phyloP scores from a whole-genome alignment of 2,329 filamentous ascomycete genomes.

The Didymella exigua region DNA sequence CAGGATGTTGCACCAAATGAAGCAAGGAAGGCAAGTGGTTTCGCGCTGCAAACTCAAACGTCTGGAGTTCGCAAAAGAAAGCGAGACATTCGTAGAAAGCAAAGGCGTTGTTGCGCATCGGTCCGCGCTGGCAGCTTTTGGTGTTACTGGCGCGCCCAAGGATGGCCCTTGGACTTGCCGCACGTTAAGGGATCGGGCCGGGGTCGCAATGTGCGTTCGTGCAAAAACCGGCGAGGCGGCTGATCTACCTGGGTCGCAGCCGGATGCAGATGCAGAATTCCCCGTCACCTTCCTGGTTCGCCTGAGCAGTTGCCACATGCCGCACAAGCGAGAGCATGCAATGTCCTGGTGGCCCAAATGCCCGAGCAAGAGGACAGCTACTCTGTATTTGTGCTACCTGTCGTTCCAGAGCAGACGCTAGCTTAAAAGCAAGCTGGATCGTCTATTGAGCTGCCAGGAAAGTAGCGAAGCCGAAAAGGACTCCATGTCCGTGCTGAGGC shows the following conservation, averaged over 20 bases:
- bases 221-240: constrained; percentile 13
- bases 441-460: constrained; percentile 23
- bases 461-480: constrained; percentile 31
- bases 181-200: constrained; percentile 20
- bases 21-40: constrained; percentile 12
- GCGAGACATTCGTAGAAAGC: constrained; percentile 12
- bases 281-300: constrained; percentile 2
- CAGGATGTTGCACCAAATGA: constrained; percentile 14
- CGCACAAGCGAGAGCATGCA: constrained; percentile 4
- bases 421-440: constrained; percentile 32
- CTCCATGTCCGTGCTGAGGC: constrained; percentile 38
- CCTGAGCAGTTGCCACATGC: neutral
- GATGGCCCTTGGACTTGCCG: constrained; percentile 13
- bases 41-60: constrained; percentile 10
- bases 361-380: constrained; percentile 1
- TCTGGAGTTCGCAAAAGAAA: constrained; percentile 9
- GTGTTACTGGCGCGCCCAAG: constrained; percentile 9
- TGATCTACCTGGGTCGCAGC: constrained; percentile 14
- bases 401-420: constrained; percentile 24
- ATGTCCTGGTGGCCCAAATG: constrained; percentile 5
- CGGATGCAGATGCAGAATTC: constrained; percentile 8
- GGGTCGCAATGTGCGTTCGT: constrained; percentile 7
- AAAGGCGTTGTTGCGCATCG: constrained; percentile 10
- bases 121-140: neutral
- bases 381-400: constrained; percentile 36